Evolutionary conservation across 768 basidiomycete species (phyloP), one percentile per base, ranked within the genome.

Genomic region (Rhodotorula babjevae): DNA sequence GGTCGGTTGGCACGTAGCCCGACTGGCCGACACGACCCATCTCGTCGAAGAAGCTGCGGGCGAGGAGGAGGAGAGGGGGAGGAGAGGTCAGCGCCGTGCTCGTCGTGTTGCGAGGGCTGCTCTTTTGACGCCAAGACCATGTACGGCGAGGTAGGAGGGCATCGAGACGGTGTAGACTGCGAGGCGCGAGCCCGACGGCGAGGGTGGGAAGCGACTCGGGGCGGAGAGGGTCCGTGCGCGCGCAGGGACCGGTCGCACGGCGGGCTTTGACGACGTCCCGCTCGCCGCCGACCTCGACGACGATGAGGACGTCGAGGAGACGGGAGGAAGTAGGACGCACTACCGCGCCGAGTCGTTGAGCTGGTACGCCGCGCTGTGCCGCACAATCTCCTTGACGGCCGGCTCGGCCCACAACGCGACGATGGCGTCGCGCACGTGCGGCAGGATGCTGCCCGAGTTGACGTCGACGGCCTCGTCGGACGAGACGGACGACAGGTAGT

Each of bases 1-100:
- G 93, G 81, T 98, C 95, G 0, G 90, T 89, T 21, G 95, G 95
- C 70, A 93, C 82, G 83, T 94, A 97, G 46, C 84, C 83, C 0
- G 86, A 84, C 3, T 84, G 78, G 0, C 88, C 83, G 87, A 98
- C 92, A 65, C 92, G 87, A 71, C 90, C 87, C 76, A 97, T 91
- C 27, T 88, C 82, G 80, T 88, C 69, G 63, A 75, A 75, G 60
- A 75, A 75, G 69, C 73, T 74, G 57, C 19, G 36, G 36, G 36
- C 36, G 36, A 36, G 36, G 9, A 18, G 5, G 23, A 29, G 21
- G 25, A 4, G 49, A n/a, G 15, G 44, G 44, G 50, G 23, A 14
- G 44, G 18, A 36, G 53, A 10, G 52, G 23, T 36, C 36, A 36
- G 36, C 9, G 36, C 36, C 5, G 36, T n/a, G 36, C 36, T 36